Base-by-base conservation (phyloP, 2,329 filamentous ascomycete genomes). In the Huntiella bhutanensis region DNA sequence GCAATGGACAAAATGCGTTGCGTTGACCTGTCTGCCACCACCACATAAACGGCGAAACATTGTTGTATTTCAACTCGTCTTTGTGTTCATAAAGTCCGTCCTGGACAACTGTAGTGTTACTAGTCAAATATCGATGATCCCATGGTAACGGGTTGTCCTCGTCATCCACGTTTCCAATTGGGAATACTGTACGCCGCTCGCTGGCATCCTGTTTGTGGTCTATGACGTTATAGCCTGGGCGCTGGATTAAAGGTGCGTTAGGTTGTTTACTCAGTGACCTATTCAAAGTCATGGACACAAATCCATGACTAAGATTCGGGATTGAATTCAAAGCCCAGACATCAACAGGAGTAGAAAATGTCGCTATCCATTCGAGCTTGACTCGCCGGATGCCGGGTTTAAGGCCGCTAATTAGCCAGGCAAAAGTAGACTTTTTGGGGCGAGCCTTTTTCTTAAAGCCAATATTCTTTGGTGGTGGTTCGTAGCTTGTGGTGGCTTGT, bases 11-110 rank as follows among this genome's bases (percentile, higher is more conserved):
- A 40, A 49, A 42, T 12, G 48, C 44, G 2, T 19, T 34, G 8
- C 17, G 41, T 38, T 49, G 42, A 16, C 41, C 17, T 5, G 48
- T 46, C 32, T 47, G 36, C 41, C 45, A 49, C 48, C 48, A 49
- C 33, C 45, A 28, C 4, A 35, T 13, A 12, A 49, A 45, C 32
- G 35, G 40, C 3, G 48, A 40, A 34, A 43, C 41, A 5, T 10
- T 33, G 15, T 33, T 33, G n/a, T 13, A 12, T 11, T 16, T 12
- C 13, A 43, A 11, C 7, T 13, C 34, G 5, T 43, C 41, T 11
- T 8, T 16, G 7, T 32, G 33, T 34, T 13, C 34, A 8, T 33
- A 43, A 11, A 15, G 1, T 2, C 28, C 28, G n/a, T 33, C 13
- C 12, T 16, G 2, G 33, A 17, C 8, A 11, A n/a, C 28, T 5